Evolutionary conservation across 2,329 filamentous ascomycete genomes (phyloP), one percentile per base, ranked within the genome.

Genomic region (Alternaria triticina): DNA sequence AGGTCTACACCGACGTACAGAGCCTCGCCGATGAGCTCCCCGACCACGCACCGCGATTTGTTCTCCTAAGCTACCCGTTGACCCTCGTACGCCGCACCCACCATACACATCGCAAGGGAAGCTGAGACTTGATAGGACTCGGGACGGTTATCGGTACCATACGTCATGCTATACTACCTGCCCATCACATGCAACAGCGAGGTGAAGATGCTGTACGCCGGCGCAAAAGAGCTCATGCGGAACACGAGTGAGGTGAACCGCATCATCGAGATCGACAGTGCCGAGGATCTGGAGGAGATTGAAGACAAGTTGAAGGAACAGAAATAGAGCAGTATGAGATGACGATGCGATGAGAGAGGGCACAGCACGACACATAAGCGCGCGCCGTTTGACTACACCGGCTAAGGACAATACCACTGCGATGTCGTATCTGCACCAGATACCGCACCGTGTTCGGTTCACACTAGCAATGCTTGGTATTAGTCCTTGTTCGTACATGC

Each of bases 181-280:
- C 96, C 96, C 8, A 91, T 90, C 55, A 97, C 95, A 52, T 96
- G 93, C 83, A 97, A 97, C 79, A 88, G 87, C 70, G 92, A 94
- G 76, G 84, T 91, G 76, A 89, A 93, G 71, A 98, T 98, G 96
- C 84, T 96, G 77, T 99, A 98, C 79, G 96, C 96, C 28, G 92
- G 94, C 43, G 96, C 96, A 46, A 97, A 97, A 82, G 96, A 99
- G 83, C 82, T 98, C 79, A 94, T 98, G 91, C 89, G 94, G 68
- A 97, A 93, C 77, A 96, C 93, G 58, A 92, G 92, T 62, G 94
- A 97, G 83, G 94, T 94, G n/a, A 90, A 91, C 57, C 89, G 88
- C 70, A 90, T 98, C 25, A 88, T 99, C 66, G 95, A 98, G 80
- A 89, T 98, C 52, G 89, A 92, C 71, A 89, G 87, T 20, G 86